A percentile compares a stretch with the other conserved stretches of the same genome.
These are phyloP conservation scores for Podila minutissima DNA, from an alignment of 192 early-diverging fungal genomes.

Conservation along the genomic window DNA sequence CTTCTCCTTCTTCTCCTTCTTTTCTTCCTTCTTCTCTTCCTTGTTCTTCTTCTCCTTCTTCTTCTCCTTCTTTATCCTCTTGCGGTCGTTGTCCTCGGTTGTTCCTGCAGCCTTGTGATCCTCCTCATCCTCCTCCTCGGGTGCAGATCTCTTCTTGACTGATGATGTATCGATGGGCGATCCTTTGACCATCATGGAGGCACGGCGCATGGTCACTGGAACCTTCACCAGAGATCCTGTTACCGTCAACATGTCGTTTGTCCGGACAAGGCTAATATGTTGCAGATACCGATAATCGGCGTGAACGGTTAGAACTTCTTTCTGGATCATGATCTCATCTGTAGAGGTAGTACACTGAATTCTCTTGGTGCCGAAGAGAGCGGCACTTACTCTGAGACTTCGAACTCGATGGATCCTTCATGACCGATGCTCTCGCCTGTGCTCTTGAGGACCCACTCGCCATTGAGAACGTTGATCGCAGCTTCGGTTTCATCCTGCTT, in stretches of 20 bases:
- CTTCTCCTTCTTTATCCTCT: slow-evolving; percentile 57
- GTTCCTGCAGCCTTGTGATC: slow-evolving; percentile 2
- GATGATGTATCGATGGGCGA: slow-evolving; percentile 16
- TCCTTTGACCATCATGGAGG: slow-evolving; percentile 38
- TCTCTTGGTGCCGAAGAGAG: neutral
- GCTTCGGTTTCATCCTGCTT: slow-evolving; percentile 45
- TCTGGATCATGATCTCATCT: neutral
- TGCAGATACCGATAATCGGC: neutral
- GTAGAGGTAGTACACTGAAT: neutral
- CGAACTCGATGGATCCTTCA: slow-evolving; percentile 75
- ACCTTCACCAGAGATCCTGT: slow-evolving; percentile 72
- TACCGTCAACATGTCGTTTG: slow-evolving; percentile 86
- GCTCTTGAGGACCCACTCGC: slow-evolving; percentile 77
- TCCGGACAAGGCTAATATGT: slow-evolving; percentile 71
- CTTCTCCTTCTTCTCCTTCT: slow-evolving; percentile 16
- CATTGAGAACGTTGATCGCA: slow-evolving; percentile 52
- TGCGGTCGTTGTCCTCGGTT: slow-evolving; percentile 13
- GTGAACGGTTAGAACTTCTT: neutral
- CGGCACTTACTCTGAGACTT: slow-evolving; percentile 70
- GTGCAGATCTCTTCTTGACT: slow-evolving; percentile 43
- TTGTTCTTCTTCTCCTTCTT: slow-evolving; percentile 31
- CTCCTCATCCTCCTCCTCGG: slow-evolving; percentile 28
- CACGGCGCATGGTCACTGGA: slow-evolving; percentile 30
- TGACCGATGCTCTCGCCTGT: slow-evolving; percentile 75
- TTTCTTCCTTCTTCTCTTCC: neutral